Evolutionary conservation across 2,329 filamentous ascomycete species (phyloP), one percentile per base, ranked within the genome.

Genomic region (Fusarium bactridioides): DNA sequence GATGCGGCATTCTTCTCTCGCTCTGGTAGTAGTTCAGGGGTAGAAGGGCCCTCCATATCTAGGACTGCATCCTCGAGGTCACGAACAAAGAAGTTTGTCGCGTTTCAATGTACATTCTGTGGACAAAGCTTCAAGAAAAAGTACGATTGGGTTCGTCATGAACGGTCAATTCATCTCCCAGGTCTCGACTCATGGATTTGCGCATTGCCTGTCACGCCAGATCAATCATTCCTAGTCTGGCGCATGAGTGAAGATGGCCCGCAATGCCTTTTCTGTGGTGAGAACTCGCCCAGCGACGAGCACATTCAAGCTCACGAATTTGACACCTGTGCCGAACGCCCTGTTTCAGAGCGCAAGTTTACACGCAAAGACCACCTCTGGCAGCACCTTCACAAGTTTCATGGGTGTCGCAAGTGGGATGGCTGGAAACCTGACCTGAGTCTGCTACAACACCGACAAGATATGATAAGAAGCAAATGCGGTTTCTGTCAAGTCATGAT

Each of bases 141-240:
- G 45, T 83, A 83, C 58, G 83, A 84, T 59, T 83, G 81, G 81
- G 76, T 80, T 18, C 80, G 87, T 3, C 86, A 88, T 69, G 86
- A 88, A 65, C 82, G 86, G 44, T 85, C 85, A 4, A 79, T 88
- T 7, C 86, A 88, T 69, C 76, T 86, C 4, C 79, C 85, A 9
- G 79, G 80, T 1, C 79, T 81, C 10, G 78, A 81, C 41, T 79
- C 78, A 0, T 88, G 84, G 85, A 83, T 89, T 10, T 91, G 89
- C 70, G 83, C 84, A 0, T 82, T 80, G 3, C 81, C 82, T 8
- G 64, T 81, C 7, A 72, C 77, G 2, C 62, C 74, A 4, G 75
- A 76, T n/a, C 77, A 82, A 59, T 75, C 88, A 0, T 78, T 84
- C 3, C 82, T 86, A 1, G 83, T 87, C 5, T 84, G 88, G 69